Evolutionary conservation across 2,329 filamentous ascomycete genomes (phyloP).

Genomic region (Stachybotrys chlorohalonatus): DNA sequence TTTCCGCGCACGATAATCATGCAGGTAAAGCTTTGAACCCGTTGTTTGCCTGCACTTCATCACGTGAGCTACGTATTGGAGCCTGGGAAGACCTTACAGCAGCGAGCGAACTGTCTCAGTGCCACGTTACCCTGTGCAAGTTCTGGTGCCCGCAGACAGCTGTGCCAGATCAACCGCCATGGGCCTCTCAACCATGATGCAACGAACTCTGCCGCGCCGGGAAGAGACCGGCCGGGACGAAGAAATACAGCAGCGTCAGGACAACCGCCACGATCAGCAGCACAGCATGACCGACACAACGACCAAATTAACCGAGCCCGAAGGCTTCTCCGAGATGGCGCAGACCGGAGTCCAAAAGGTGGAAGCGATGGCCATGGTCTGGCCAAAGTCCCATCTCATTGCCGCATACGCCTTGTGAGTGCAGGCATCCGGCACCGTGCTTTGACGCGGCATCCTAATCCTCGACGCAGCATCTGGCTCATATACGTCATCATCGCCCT

Average conservation of each 20-base stretch:
- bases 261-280: not conserved
- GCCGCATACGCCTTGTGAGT: slow-evolving; percentile 29
- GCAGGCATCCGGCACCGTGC: not conserved
- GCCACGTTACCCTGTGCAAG: no score
- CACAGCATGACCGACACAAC: not conserved
- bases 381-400: slow-evolving; percentile 27
- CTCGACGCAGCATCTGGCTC: not conserved
- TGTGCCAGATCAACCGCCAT: no score
- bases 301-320: not conserved
- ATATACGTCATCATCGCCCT: not conserved
- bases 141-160: no score
- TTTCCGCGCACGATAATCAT: no score
- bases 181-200: no score
- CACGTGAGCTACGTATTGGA: no score
- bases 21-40: no score
- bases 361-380: slow-evolving; percentile 34
- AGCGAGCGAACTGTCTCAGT: no score
- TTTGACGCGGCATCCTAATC: not conserved
- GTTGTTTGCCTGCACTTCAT: no score
- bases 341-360: slow-evolving; percentile 34
- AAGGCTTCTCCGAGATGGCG: slow-evolving; percentile 8
- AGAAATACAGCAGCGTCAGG: not conserved
- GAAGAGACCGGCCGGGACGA: not conserved
- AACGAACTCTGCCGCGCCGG: no score
- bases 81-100: no score